Base-by-base conservation (phyloP, 768 basidiomycete species). In the Lactarius hengduanensis region DNA sequence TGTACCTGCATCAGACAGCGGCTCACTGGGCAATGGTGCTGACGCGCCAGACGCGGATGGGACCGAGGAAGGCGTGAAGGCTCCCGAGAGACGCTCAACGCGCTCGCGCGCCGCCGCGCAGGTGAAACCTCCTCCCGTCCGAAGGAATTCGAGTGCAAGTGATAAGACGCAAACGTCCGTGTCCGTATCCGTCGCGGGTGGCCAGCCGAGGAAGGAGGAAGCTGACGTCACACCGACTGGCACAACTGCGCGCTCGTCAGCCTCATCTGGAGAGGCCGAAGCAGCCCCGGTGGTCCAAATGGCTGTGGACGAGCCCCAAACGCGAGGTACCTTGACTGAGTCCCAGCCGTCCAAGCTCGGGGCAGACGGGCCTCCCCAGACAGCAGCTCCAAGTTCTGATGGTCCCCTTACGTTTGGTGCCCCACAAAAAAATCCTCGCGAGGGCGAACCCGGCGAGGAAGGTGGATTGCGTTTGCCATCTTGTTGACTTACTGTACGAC, bases 91-190 rank as follows among this genome's bases (percentile, higher is more conserved):
- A 22, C 68, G 70, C 20, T 69, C 70, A n/a, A 71, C 70, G 43
- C 68, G 70, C 32, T 65, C 70, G 57, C 64, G 70, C 16, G 68
- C 68, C 15, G 70, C 70, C 6, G 70, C 70, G 9, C 66, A 67
- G 62, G 60, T 57, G 40, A 66, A 64, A 40, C 57, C 62, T 15
- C 13, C 57, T 13, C 32, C 59, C 16, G 61, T 47, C 22, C 59
- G 70, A 45, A 69, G 70, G 59, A 67, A 67, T 53, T 71, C 70
- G 45, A 71, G 70, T 34, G 70, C 68, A 20, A 71, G 70, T 26
- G 70, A 71, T 50, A 69, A 40, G 47, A 71, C 68, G 22, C 70
- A 70, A 38, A 70, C 70, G 10, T 70, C 70, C 9, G 68, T 69
- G 11, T 70, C 69, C 6, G 63, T 69, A 22, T 70, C 70, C 4